Base-by-base conservation (phyloP, 352 stramenopile genomes). In the Phytophthora pisi region DNA sequence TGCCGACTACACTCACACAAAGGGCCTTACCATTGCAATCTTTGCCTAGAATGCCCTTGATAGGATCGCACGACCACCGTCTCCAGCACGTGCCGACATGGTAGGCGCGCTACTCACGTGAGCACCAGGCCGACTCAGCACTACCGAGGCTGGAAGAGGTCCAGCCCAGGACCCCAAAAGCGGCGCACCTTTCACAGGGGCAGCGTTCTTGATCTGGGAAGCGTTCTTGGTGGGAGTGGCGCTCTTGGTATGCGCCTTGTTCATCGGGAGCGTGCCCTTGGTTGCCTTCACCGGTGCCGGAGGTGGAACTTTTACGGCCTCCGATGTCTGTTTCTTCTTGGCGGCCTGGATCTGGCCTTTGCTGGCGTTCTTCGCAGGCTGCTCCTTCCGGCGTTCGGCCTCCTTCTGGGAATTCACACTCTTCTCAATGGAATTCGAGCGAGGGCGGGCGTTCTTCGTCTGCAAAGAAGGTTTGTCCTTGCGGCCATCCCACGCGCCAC, bases 401-500 rank as follows among this genome's bases (percentile, higher is more conserved):
- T 61, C 49, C 42, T 70, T 70, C 36, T 66, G 20, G 4, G 42
- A 15, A 23, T 57, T 65, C 5, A 2, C 7, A 3, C 10, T 58
- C 26, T 65, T 60, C 40, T 45, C 34, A 26, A 23, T 31, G 15
- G 40, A 52, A 0, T 20, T 28, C 3, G 18, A 49, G 2, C 53
- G 59, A 11, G 59, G 20, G 34, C 60, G 52, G 6, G 61, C n/a
- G 53, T 52, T 68, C 53, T 69, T 70, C 49, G 23, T 2, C 31
- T 60, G 45, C 23, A 73, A 15, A 18, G 49, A 50, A 8, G 30
- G 8, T 10, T 65, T 73, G 24, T 69, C 66, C 13, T 73, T 64
- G 7, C 10, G n/a, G 10, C 9, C 11, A 8, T 65, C 53, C 60
- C 66, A 73, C 23, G 23, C 52, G 20, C 61, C 64, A 4, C 55